These are phyloP conservation scores for Zygoascus hellenicus DNA, from an alignment of 1,139 yeast species.

Conservation along the genomic window DNA sequence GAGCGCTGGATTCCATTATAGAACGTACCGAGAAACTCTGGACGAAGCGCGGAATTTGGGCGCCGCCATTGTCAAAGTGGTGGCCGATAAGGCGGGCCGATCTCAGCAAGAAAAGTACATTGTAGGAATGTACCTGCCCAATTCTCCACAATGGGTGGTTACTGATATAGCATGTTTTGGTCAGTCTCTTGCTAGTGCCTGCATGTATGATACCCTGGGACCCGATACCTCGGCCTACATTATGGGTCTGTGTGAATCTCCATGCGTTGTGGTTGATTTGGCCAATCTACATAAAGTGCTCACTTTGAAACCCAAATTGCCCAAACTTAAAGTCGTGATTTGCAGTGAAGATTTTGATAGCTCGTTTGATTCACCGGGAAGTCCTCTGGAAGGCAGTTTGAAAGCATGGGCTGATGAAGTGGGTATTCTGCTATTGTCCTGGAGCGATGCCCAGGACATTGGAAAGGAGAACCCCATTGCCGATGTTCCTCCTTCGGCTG, in stretches of 20 bases:
- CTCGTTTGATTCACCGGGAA: slow-evolving; percentile 51
- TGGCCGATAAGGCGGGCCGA: slow-evolving; percentile 18
- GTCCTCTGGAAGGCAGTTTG: slow-evolving; percentile 41
- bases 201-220: slow-evolving; percentile 62
- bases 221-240: slow-evolving; percentile 54
- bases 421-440: slow-evolving; percentile 41
- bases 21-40: slow-evolving; percentile 41
- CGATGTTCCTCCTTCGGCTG: slow-evolving; percentile 47
- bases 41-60: slow-evolving; percentile 50
- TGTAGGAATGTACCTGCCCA: slow-evolving; percentile 52
- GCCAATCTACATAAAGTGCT: slow-evolving; percentile 44
- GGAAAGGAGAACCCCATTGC: slow-evolving; percentile 48
- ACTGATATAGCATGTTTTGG: slow-evolving; percentile 55
- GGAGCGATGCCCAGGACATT: slow-evolving; percentile 48
- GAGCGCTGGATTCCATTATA: slow-evolving; percentile 42
- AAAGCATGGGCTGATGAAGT: slow-evolving; percentile 32
- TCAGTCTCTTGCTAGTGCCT: slow-evolving; percentile 50
- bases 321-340: slow-evolving; percentile 42
- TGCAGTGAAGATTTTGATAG: slow-evolving; percentile 40
- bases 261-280: slow-evolving; percentile 48
- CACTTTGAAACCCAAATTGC: slow-evolving; percentile 34
- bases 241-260: slow-evolving; percentile 50
- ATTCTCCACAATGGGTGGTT: slow-evolving; percentile 54
- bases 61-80: slow-evolving; percentile 53
- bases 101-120: slow-evolving; percentile 38